Base-by-base conservation (phyloP, 352 stramenopile genomes). In the Globisporangium apiculatum region DNA sequence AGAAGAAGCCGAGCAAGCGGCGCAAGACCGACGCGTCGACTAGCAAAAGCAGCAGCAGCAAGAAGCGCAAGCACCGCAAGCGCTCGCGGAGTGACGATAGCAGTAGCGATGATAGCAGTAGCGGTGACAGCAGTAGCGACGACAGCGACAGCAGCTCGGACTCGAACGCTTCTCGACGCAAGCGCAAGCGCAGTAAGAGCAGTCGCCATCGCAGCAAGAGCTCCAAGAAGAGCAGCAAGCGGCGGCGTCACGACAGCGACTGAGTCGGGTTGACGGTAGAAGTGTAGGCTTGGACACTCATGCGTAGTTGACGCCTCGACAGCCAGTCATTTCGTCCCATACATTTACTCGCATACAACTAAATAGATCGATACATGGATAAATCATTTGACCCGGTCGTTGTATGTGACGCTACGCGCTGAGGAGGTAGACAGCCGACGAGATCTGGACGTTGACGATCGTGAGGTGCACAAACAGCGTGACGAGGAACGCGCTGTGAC, bases 11-110 rank as follows among this genome's bases (percentile, higher is more conserved):
- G 41, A 71, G 47, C 42, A 57, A 50, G 15, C 50, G 50, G 7
- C 57, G 68, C 49, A 75, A 68, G 55, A 72, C 74, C 53, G 80
- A 77, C 60, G 60, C 57, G 57, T 56, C 54, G 15, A 64, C 55
- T 7, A 65, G 55, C 2, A 48, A 46, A 17, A 64, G 65, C 15
- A 65, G 54, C 18, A 52, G 48, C 40, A 60, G 58, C 48, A 64
- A 60, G 45, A 66, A 57, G 46, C 42, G n/a, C 50, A 60, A 49
- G 58, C 64, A 17, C 48, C 38, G 42, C 66, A 65, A 48, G 42
- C 65, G 53, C 40, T 72, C 64, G 48, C 51, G 66, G 7, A 11
- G 11, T 41, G 38, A 58, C n/a, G 31, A 45, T 15, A 58, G 51
- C 48, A 42, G 8, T 11, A 55, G 48, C n/a, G 38, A 57, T 7